Conservation (phyloP, 495 filamentous ascomycete species). For the Hypoxylon rickii region DNA sequence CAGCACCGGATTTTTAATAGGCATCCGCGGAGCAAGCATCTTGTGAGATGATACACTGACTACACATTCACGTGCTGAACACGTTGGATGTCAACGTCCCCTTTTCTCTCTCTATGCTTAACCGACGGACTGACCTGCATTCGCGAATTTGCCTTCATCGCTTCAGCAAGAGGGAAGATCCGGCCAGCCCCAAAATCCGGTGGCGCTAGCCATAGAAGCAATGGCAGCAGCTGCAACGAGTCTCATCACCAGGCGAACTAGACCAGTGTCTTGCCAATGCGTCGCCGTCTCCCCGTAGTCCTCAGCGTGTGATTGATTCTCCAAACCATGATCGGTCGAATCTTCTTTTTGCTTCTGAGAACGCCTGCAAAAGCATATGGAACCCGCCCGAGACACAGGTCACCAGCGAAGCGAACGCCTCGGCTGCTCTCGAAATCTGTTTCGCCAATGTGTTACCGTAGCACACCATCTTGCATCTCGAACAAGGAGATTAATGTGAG, state of each 20-base stretch:
- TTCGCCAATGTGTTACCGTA: slow-evolving; percentile 22
- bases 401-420: slow-evolving; percentile 15
- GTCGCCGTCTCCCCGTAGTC: neutral
- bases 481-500: slow-evolving; percentile 19
- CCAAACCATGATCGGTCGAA: too few species aligned
- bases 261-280: slow-evolving; percentile 19
- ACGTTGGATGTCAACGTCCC: slow-evolving; percentile 30
- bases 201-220: too few species aligned
- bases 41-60: slow-evolving; percentile 20
- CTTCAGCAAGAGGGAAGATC: slow-evolving; percentile 28
- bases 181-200: slow-evolving; percentile 23
- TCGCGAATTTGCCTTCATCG: slow-evolving; percentile 39
- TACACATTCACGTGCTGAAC: slow-evolving; percentile 23
- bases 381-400: slow-evolving; percentile 17
- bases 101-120: neutral
- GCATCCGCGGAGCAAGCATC: neutral
- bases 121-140: slow-evolving; percentile 2
- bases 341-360: too few species aligned
- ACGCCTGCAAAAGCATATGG: slow-evolving; percentile 4
- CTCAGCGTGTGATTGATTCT: too few species aligned
- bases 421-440: slow-evolving; percentile 18
- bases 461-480: slow-evolving; percentile 26
- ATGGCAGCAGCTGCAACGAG: too few species aligned
- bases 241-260: slow-evolving; percentile 10
- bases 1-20: slow-evolving; percentile 7